These are phyloP conservation scores for Citrus medica DNA, from an alignment of 345 rosid genomes.

Conservation along the genomic window DNA sequence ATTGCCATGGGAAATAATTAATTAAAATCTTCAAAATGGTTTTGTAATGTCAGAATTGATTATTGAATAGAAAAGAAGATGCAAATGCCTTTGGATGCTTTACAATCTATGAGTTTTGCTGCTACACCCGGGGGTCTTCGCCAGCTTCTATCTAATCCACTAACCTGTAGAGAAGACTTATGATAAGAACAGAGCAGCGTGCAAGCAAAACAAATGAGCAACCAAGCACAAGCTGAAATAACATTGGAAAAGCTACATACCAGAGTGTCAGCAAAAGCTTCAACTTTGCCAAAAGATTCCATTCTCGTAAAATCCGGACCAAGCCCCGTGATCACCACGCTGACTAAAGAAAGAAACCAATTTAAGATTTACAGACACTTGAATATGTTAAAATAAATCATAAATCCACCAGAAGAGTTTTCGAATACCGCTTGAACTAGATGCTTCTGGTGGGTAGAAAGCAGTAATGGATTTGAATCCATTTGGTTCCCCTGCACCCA, in stretches of 20 bases:
- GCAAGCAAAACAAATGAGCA: neutral
- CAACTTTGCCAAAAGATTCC: constrained; percentile 97
- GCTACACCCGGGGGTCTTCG: constrained; percentile 76
- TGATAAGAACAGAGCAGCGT: neutral
- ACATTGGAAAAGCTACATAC: constrained; percentile 29
- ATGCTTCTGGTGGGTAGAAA: constrained; percentile 63
- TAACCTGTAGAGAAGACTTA: constrained; percentile 33
- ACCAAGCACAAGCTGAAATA: neutral
- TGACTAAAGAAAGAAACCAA: constrained; percentile 38
- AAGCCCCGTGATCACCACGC: constrained; percentile 74
- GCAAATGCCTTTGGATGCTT: constrained; percentile 59
- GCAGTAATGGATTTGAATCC: constrained; percentile 88
- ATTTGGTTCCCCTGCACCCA: constrained; percentile 63
- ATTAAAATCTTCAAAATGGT: neutral
- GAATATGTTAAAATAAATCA: neutral
- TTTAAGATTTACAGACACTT: neutral
- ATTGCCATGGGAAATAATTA: neutral
- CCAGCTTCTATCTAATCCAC: constrained; percentile 98
- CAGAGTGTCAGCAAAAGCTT: constrained; percentile 81
- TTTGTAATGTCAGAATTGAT: neutral
- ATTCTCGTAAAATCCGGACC: constrained; percentile 86
- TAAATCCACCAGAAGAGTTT: neutral
- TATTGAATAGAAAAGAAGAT: neutral
- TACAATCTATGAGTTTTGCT: constrained; percentile 71
- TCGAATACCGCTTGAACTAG: constrained; percentile 58